Evolutionary conservation across 257 asterid species (phyloP).

Genomic region (Salvia hispanica): DNA sequence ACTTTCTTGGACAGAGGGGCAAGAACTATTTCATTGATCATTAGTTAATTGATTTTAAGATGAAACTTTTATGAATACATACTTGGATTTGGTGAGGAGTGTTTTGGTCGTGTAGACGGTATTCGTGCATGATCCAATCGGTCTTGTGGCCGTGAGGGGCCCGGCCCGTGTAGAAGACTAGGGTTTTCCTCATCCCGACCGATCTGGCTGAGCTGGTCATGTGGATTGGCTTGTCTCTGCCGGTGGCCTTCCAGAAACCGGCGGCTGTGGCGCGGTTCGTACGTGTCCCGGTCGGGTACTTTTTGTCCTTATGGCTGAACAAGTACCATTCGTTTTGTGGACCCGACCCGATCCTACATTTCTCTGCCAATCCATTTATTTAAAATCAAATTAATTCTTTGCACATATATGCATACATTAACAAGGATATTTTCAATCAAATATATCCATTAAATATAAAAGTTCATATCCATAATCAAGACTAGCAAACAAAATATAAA

Average conservation of each 20-base stretch:
- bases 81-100: slow-evolving; percentile 49
- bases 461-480: too few relatives aligned
- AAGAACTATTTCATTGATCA: too few relatives aligned
- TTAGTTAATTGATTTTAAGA: too few relatives aligned
- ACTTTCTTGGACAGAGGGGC: too few relatives aligned
- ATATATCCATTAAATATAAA: too few relatives aligned
- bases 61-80: neutral
- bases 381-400: too few relatives aligned
- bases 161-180: slow-evolving; percentile 82
- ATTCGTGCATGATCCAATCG: slow-evolving; percentile 94
- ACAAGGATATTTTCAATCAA: too few relatives aligned
- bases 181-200: slow-evolving; percentile 86
- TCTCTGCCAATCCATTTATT: slow-evolving; percentile 41
- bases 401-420: too few relatives aligned
- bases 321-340: slow-evolving; percentile 86
- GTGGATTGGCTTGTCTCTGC: slow-evolving; percentile 72
- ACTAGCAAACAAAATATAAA: too few relatives aligned
- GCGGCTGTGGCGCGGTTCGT: slow-evolving; percentile 78
- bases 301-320: slow-evolving; percentile 85
- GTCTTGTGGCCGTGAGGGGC: slow-evolving; percentile 89
- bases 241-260: slow-evolving; percentile 89
- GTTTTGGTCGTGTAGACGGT: slow-evolving; percentile 64
- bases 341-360: slow-evolving; percentile 81
- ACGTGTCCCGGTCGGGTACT: slow-evolving; percentile 83
- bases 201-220: slow-evolving; percentile 46